Percentiles rank a stretch among this genome's conserved stretches.
Evolutionary conservation across 371 early-diverging fungal species (phyloP).

Genomic region (Cladochytrium tenue): DNA sequence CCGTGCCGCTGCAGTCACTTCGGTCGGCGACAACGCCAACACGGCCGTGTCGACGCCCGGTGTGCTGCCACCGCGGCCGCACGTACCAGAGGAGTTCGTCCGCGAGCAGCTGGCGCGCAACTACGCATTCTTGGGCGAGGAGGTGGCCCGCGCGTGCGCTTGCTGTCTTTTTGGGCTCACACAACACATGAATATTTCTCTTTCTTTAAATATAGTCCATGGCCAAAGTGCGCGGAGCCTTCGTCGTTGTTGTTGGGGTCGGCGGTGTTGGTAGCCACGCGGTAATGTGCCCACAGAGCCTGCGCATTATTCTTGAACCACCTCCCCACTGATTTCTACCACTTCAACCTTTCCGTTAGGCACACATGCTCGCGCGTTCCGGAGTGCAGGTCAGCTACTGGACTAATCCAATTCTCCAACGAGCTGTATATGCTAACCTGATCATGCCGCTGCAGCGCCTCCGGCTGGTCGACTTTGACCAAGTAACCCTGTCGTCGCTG

Average conservation of each 20-base stretch:
- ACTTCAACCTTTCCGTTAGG: slow-evolving; percentile 57
- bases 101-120: slow-evolving; percentile 85
- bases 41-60: not conserved
- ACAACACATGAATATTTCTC: not conserved
- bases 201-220: slow-evolving; percentile 25
- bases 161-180: not conserved
- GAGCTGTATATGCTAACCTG: not conserved
- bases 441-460: slow-evolving; percentile 45
- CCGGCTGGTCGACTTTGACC: slow-evolving; percentile 93
- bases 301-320: no score
- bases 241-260: slow-evolving; percentile 92
- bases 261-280: slow-evolving; percentile 83
- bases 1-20: slow-evolving; percentile 3
- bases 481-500: slow-evolving; percentile 85
- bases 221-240: slow-evolving; percentile 42
- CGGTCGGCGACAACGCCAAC: not conserved
- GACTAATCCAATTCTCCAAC: not conserved
- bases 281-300: no score
- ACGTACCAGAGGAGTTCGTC: slow-evolving; percentile 59
- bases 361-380: slow-evolving; percentile 85
- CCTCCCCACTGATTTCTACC: not conserved
- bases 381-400: slow-evolving; percentile 68
- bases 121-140: slow-evolving; percentile 83
- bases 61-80: not conserved
- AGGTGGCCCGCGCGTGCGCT: slow-evolving; percentile 65